Evolutionary conservation across 2,329 filamentous ascomycete species (phyloP).

Genomic region (Lojkania enalia): DNA sequence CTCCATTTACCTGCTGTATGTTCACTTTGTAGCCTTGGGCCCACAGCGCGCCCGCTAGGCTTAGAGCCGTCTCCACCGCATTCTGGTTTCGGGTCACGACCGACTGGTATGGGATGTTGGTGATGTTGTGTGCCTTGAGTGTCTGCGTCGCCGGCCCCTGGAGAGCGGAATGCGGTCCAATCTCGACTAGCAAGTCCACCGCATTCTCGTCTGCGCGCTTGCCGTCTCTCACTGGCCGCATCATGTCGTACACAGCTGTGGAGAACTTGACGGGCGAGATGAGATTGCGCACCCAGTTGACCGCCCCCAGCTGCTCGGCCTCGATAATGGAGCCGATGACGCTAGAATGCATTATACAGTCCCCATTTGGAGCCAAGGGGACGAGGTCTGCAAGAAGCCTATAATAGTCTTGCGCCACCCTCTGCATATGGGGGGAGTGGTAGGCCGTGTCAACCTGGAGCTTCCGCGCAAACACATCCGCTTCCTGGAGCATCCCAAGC

Average conservation of each 20-base stretch:
- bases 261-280: conserved; percentile 48
- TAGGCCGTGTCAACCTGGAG: conserved; percentile 49
- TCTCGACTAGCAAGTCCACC: conserved; percentile 42
- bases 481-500: conserved; percentile 32
- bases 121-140: conserved; percentile 19
- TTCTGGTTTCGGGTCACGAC: conserved; percentile 21
- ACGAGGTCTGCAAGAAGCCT: neutral
- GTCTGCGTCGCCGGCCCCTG: conserved; percentile 44
- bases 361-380: neutral
- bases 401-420: conserved; percentile 31
- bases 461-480: conserved; percentile 41
- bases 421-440: conserved; percentile 47
- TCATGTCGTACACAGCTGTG: too few species aligned
- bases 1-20: too few species aligned
- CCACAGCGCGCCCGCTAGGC: too few species aligned
- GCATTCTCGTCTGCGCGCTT: neutral
- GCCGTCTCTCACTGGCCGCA: too few species aligned
- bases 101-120: conserved; percentile 13
- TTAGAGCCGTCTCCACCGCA: conserved; percentile 26
- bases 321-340: conserved; percentile 1
- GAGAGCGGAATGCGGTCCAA: conserved; percentile 51
- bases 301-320: neutral
- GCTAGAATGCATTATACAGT: conserved; percentile 1
- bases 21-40: too few species aligned
- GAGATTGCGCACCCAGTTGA: conserved; percentile 53